These are phyloP conservation scores for Daldinia concentrica DNA, from an alignment of 495 filamentous ascomycete species.

Conservation along the genomic window DNA sequence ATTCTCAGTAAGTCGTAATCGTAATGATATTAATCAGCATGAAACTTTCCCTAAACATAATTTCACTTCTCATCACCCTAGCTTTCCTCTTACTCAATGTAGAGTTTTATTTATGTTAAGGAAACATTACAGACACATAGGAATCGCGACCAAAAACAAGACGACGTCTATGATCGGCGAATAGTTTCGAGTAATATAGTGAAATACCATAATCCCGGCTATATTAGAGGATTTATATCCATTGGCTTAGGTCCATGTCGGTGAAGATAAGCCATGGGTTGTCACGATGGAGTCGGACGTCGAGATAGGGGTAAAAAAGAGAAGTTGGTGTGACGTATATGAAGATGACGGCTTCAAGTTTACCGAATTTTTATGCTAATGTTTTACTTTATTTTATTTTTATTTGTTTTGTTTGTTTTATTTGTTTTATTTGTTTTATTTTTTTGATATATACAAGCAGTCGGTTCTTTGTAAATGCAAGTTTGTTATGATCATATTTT, in stretches of 20 bases:
- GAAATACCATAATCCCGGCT: background rate
- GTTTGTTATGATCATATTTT: too few relatives aligned
- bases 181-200: background rate
- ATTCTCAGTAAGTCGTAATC: background rate
- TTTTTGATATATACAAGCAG: too few relatives aligned
- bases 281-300: background rate
- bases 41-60: background rate
- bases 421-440: too few relatives aligned
- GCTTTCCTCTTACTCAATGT: background rate
- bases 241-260: background rate
- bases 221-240: background rate
- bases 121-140: background rate
- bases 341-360: too few relatives aligned
- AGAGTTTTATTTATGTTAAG: background rate
- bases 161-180: background rate
- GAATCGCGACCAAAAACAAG: background rate
- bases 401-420: too few relatives aligned
- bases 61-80: background rate
- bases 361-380: too few relatives aligned
- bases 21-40: background rate
- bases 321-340: too few relatives aligned
- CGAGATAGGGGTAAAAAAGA: slow-evolving; percentile 2
- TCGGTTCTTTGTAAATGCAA: too few relatives aligned
- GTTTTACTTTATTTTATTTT: too few relatives aligned
- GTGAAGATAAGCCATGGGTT: background rate